Evolutionary conservation across 1,284 basidiomycete genomes (phyloP).

Genomic region (Puccinia coronata): DNA sequence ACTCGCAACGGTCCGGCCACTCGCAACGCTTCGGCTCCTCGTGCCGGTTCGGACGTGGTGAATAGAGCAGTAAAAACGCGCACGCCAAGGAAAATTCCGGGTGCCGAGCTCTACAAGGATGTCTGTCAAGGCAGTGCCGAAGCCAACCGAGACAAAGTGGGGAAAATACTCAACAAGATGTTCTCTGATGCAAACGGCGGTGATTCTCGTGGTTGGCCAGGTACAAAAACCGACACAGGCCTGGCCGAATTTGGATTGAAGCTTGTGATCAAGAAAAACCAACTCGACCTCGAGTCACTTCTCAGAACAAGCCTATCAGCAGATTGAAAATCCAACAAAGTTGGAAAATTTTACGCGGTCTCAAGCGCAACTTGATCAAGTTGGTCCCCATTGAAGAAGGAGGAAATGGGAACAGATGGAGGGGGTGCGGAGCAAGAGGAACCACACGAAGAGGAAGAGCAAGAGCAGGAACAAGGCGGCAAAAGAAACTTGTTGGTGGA

Average conservation of each 20-base stretch:
- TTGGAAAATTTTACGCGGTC: background rate
- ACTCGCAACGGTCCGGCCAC: no score
- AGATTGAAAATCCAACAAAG: background rate
- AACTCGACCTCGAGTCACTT: background rate
- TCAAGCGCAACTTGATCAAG: no score
- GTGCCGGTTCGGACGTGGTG: no score
- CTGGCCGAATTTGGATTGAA: background rate
- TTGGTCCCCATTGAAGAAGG: no score
- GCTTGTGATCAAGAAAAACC: background rate
- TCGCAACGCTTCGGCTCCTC: no score
- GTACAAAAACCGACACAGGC: background rate
- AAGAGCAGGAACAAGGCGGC: no score
- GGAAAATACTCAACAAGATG: background rate
- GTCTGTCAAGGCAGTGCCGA: background rate
- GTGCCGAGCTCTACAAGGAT: background rate
- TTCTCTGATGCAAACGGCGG: background rate
- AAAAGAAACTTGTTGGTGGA: no score
- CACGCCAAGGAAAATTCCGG: background rate
- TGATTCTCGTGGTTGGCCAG: background rate
- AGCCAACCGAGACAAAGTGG: background rate
- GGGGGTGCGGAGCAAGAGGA: no score
- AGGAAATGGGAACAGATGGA: no score
- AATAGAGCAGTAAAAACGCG: background rate
- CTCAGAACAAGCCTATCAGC: background rate
- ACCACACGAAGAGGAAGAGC: no score